These are phyloP conservation scores for Yamadazyma atmosphaerica DNA, from an alignment of 1,139 yeast genomes.

Conservation along the genomic window DNA sequence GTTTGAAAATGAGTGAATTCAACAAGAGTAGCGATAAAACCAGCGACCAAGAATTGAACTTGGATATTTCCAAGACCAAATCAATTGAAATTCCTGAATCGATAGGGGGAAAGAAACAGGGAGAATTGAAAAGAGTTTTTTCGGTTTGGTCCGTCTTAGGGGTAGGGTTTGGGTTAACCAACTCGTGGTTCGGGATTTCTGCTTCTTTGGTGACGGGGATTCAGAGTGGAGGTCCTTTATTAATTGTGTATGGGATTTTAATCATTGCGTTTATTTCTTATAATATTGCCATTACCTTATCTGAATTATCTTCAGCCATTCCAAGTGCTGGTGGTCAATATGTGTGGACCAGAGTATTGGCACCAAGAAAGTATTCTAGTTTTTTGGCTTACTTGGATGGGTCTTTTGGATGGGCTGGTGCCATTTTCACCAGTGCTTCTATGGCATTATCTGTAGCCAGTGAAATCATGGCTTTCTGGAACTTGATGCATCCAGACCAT, in stretches of 20 bases:
- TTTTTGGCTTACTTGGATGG: slow-evolving; percentile 54
- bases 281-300: slow-evolving; percentile 37
- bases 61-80: slow-evolving; percentile 6
- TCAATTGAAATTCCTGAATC: slow-evolving; percentile 10
- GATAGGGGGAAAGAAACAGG: slow-evolving; percentile 8
- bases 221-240: slow-evolving; percentile 63
- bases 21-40: neutral
- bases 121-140: slow-evolving; percentile 46
- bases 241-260: slow-evolving; percentile 64
- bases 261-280: slow-evolving; percentile 51
- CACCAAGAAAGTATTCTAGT: slow-evolving; percentile 48
- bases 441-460: slow-evolving; percentile 53
- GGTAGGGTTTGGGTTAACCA: slow-evolving; percentile 63
- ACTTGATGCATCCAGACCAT: slow-evolving; percentile 41
- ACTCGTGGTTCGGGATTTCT: slow-evolving; percentile 66
- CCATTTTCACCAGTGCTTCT: slow-evolving; percentile 59
- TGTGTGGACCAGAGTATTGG: slow-evolving; percentile 58
- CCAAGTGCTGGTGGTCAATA: slow-evolving; percentile 72
- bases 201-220: slow-evolving; percentile 64
- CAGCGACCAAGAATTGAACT: slow-evolving; percentile 4
- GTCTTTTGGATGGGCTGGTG: slow-evolving; percentile 55
- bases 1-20: neutral
- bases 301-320: slow-evolving; percentile 52
- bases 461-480: slow-evolving; percentile 56
- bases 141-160: slow-evolving; percentile 56